Evolutionary conservation across 805 yeast species (phyloP), one percentile per base, ranked within the genome.

Genomic region (Blastobotrys robertii): DNA sequence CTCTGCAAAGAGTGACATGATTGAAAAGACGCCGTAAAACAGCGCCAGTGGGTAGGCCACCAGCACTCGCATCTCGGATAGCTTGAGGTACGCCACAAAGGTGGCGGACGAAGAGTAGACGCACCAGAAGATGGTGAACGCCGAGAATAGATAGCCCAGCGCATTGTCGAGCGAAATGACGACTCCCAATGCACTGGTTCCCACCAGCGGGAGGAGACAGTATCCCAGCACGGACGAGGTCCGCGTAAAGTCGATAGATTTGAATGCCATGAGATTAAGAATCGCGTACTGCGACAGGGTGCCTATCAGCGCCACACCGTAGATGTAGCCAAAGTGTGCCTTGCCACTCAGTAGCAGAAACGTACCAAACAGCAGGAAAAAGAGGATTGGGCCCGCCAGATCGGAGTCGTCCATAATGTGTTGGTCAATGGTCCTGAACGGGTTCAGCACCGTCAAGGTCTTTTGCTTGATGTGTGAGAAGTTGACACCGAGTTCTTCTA

Each of bases 191-290:
- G 81, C 82, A 48, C 92, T 78, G 30, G 84, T 69, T 16, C 79
- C 70, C 30, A 90, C 96, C 46, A 92, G 67, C 1, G 98, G 98
- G 44, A 92, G 69, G 56, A 92, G 69, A 59, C 97, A 90, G 65
- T 92, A 92, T 2, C 98, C 98, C 40, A 92, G 69, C 9, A 90
- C 94, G 5, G 94, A 81, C 8, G 96, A 92, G 0, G 96, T 84
- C 50, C 90, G 75, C 34, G 68, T 60, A 51, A 72, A 68, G 41
- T 67, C 73, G 43, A 74, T 64, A 38, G 64, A 50, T 35, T 59
- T 49, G 37, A 59, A 36, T 12, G 94, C 79, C 98, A 92, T 92
- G 48, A 86, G 69, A 59, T 83, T 87, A 61, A 94, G 82, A 46
- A 92, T 68, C 53, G 76, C 75, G 63, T 88, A 97, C 50, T 87